Base-by-base conservation (phyloP, 2,329 filamentous ascomycete species). In the Cercospora brassicicola region DNA sequence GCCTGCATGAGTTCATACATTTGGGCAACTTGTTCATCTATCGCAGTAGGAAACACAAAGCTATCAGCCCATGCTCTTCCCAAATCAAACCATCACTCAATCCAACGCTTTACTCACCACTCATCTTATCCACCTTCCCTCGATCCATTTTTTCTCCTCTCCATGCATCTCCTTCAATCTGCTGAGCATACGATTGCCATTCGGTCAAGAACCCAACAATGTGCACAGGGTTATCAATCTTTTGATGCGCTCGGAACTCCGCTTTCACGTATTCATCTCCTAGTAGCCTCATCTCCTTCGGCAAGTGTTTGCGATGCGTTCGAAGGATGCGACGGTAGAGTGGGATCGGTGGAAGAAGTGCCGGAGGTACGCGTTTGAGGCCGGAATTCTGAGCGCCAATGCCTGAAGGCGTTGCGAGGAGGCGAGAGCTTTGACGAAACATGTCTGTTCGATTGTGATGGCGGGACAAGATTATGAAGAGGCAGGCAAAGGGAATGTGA, bases 171-270 rank as follows among this genome's bases (percentile, higher is more conserved):
- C 94, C 94, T 77, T 98, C 94, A 15, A 99, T 82, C 78, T 93
- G 90, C 78, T 99, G 94, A 1, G 93, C 94, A 77, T 98, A 99
- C 62, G 92, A 82, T 80, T 99, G 95, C 94, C 94, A 99, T 94
- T 98, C 94, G 0, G 92, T 94, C 73, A 99, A 84, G 79, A 99
- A 99, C 1, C 94, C 95, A 75, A 98, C 93, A 81, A 99, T 88
- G 78, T 98, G 94, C 28, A 92, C 87, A 0, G 95, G 94, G 76
- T 98, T 98, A 68, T 98, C 94, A 59, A 96, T 88, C 36, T 88
- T 85, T 68, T 86, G 87, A 77, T 98, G 95, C 0, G 91, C 90
- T 68, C 92, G 87, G 74, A 98, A 99, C 82, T 99, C 95, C 56
- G 89, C 88, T 82, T 96, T 97, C 79, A 98, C 85, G 80, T 98